Percentiles rank a stretch among this genome's conserved stretches.
These are phyloP conservation scores for Hortiboletus flavorubellus DNA, from an alignment of 768 basidiomycete genomes.

Conservation along the genomic window DNA sequence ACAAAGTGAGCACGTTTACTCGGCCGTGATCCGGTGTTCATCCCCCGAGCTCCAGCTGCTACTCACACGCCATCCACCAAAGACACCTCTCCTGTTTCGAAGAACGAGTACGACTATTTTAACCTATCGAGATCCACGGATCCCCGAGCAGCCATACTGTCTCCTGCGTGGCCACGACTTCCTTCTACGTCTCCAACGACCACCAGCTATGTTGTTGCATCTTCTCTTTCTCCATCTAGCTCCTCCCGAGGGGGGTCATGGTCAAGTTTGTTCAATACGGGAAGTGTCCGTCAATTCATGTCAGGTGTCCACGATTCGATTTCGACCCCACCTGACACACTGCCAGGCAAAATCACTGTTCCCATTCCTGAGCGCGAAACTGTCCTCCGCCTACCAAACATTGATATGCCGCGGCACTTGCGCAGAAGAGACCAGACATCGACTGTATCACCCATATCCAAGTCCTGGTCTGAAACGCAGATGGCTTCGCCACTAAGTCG, in stretches of 20 bases:
- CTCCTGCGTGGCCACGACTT: conserved; percentile 53
- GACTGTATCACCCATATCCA: conserved; percentile 39
- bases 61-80: conserved; percentile 18
- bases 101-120: conserved; percentile 56
- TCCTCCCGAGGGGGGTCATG: conserved; percentile 77
- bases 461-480: conserved; percentile 56
- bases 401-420: conserved; percentile 29
- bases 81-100: conserved; percentile 19
- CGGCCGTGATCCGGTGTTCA: background rate
- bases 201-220: conserved; percentile 33
- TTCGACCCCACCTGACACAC: conserved; percentile 34
- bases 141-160: conserved; percentile 38
- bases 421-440: conserved; percentile 27
- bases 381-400: conserved; percentile 19
- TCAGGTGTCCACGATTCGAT: conserved; percentile 54
- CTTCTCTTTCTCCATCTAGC: conserved; percentile 48
- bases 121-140: conserved; percentile 39
- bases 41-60: background rate
- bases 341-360: conserved; percentile 22
- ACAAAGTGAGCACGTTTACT: conserved; percentile 12
- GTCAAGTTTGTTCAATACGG: conserved; percentile 73
- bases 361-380: conserved; percentile 24
- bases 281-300: conserved; percentile 66
- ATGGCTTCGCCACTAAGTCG: conserved; percentile 22
- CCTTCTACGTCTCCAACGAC: conserved; percentile 42